Base-by-base conservation (phyloP, 345 rosid species). In the Populus alba region DNA sequence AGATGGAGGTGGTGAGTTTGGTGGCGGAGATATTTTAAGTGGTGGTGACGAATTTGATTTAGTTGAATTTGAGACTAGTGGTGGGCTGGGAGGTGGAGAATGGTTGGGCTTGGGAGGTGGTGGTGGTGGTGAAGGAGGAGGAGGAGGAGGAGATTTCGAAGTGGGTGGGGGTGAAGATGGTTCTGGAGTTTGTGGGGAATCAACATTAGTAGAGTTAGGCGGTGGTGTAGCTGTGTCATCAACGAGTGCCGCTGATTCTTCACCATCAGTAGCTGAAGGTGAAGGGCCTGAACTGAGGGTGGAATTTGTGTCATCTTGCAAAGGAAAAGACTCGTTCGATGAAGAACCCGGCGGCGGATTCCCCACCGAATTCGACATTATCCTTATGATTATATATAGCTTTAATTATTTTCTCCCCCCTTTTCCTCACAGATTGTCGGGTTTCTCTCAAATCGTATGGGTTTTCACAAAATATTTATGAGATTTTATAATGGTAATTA, bases 331-430 rank as follows among this genome's bases (percentile, higher is more conserved):
- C 41, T 27, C 23, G 27, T 20, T 29, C n/a, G 15, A 12, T 31
- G 87, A 80, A 82, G 88, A 70, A 81, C 77, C 53, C 69, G 88
- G 87, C 62, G 84, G 63, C 29, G 27, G 25, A 25, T 57, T 43
- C 37, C 25, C 83, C 62, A 84, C 89, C 72, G 87, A 86, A 81
- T 78, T 71, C 74, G 90, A 83, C 92, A 88, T 90, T 77, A 23
- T 72, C 63, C 62, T 47, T 51, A 57, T 45, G 70, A 45, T 71
- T 39, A 22, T 1, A 9, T 35, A 59, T 29, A 33, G 15, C 29
- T 17, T 47, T 45, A 25, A 25, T 25, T 27, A 55, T 25, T 51
- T 71, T 41, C 71, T 35, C 15, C 49, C 53, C 65, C 57, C 6
- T 13, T 33, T 39, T 31, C 62, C 6, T 43, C 8, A 8, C 16